Evolutionary conservation across 805 yeast species (phyloP).

Genomic region (Wickerhamomyces silvicola): DNA sequence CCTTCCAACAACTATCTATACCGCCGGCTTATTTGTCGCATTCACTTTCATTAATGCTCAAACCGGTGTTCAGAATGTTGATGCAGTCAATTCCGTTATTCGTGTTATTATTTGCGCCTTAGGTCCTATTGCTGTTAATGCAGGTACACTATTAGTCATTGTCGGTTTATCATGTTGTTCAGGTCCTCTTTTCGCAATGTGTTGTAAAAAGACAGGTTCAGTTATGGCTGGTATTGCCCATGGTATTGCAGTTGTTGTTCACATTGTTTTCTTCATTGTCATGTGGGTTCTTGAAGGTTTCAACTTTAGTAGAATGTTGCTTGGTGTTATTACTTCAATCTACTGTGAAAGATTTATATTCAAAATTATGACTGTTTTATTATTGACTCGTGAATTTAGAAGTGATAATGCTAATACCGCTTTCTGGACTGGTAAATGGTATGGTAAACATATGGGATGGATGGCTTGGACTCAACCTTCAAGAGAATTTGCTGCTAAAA

Average conservation of each 20-base stretch:
- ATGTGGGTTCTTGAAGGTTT: constrained; percentile 98
- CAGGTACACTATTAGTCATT: constrained; percentile 76
- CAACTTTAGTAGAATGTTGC: constrained; percentile 76
- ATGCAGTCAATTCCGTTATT: constrained; percentile 58
- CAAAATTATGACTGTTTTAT: constrained; percentile 70
- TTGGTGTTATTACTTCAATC: constrained; percentile 79
- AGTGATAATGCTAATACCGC: constrained; percentile 94
- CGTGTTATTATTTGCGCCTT: constrained; percentile 76
- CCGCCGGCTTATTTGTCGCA: constrained; percentile 76
- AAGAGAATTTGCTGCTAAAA: constrained; percentile 92
- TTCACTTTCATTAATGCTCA: constrained; percentile 80
- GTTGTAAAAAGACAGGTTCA: constrained; percentile 96
- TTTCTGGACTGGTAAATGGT: constrained; percentile 99
- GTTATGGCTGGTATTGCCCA: constrained; percentile 94
- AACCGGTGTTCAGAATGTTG: constrained; percentile 60
- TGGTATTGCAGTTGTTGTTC: constrained; percentile 86
- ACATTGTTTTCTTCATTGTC: constrained; percentile 82
- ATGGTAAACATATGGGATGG: constrained; percentile 87
- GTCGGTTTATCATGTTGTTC: constrained; percentile 90
- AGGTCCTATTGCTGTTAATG: constrained; percentile 86
- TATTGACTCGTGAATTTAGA: constrained; percentile 93
- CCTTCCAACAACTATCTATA: constrained; percentile 62
- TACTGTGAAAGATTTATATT: constrained; percentile 84
- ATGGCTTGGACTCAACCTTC: constrained; percentile 93
- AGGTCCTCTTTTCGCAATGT: constrained; percentile 90